Evolutionary conservation across 2,329 filamentous ascomycete genomes (phyloP), one percentile per base, ranked within the genome.

Genomic region (Venturia carpophila): DNA sequence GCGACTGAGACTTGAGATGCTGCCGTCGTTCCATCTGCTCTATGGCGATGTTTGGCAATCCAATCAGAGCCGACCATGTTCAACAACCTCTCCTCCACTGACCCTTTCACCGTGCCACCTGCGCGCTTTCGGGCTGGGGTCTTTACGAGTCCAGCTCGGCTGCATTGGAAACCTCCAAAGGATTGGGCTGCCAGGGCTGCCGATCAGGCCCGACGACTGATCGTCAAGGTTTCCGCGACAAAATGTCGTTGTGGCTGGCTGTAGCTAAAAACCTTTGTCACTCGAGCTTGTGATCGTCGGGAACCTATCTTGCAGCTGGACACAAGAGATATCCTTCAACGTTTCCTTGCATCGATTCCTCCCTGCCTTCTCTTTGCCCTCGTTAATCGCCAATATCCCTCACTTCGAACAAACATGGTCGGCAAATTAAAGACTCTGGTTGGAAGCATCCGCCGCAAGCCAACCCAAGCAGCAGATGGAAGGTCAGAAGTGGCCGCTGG

Each of bases 391-490:
- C 5, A 37, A 37, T 15, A n/a, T 21, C 15, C 30, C 30, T 19
- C 15, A 15, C 30, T 19, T 37, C 27, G 7, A 58, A 5, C 61
- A 47, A 58, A 47, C n/a, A 64, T 64, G 65, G 64, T 69, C 13
- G 69, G 73, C 37, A 75, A 77, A 69, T 67, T 81, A 45, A 78
- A 75, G 66, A 73, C 74, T 10, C 69, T 82, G 24, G 69, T 82
- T 55, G 77, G 76, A 37, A 75, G 74, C 30, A 80, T 83, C 67
- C 77, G 75, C 67, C 75, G 75, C 66, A 80, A 79, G 71, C 79
- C 80, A 34, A 72, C 76, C 1, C 73, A 71, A 64, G 78, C 80
- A 47, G 78, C 80, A 60, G 80, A 82, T 74, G 78, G 79, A 62
- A 39, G 64, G 34, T 41, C 37, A 61, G 64, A 65, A 21, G 27